Evolutionary conservation across 306 rosid genomes (phyloP), one percentile per base, ranked within the genome.

Genomic region (Cucurbita pepo): DNA sequence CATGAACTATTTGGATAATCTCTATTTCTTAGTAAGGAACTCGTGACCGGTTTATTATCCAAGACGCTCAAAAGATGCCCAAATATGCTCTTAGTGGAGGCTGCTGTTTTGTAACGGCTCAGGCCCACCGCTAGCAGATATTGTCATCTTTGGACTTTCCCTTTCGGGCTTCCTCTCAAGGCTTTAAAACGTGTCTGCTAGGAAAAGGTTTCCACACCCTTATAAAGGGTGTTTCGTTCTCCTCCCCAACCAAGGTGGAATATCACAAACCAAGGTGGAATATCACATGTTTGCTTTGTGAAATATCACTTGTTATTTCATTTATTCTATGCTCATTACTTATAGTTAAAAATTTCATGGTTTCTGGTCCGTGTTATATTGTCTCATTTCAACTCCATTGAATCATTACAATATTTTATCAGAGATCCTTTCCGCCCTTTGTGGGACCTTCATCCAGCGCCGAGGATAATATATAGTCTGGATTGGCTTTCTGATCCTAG

Each of bases 401-500:
- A 67, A 47, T 25, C 18, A 47, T 67, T 47, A 67, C 19, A 69
- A 69, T 50, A 8, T 50, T 64, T 30, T 69, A 69, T 50, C 25
- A 69, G 73, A 69, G 91, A 94, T 89, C 97, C 95, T 75, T 94
- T 85, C 81, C 90, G 82, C 52, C 97, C 97, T 76, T 73, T 94
- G 86, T 84, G 97, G 91, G 84, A 78, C 54, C 80, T 93, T 75
- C 86, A 85, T 66, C 86, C 88, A 70, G 79, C 73, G 19, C 87
- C 89, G 58, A 85, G 84, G 88, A 86, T 82, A 78, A 86, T 91
- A 77, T 87, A 91, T 79, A 79, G 99, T 82, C 72, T 89, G 78
- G 96, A 91, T 82, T 91, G 99, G 99, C 79, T 86, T 75, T 77
- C 92, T 21, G 76, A 87, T 48, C 95, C 99, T 48, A 89, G 97